Evolutionary conservation across 768 basidiomycete species (phyloP).

Genomic region (Pisolithus orientalis): DNA sequence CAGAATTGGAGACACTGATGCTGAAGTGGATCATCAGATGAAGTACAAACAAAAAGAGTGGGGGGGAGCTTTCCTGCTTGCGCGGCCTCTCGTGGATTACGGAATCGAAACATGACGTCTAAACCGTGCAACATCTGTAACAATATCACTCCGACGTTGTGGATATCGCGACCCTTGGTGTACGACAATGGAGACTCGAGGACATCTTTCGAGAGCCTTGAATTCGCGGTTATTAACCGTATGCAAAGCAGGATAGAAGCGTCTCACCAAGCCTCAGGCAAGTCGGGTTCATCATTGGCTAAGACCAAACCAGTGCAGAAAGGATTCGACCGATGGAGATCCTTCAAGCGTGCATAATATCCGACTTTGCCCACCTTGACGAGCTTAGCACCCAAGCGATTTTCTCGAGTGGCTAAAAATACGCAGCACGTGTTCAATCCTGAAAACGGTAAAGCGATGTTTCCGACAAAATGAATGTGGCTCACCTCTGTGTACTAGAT

Average conservation of each 20-base stretch:
- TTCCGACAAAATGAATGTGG: neutral
- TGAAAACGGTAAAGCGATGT: conserved; percentile 16
- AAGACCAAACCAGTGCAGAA: conserved; percentile 37
- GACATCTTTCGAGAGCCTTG: conserved; percentile 72
- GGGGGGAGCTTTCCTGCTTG: conserved; percentile 37
- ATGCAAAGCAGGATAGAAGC: neutral
- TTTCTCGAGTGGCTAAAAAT: conserved; percentile 50
- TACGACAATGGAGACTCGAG: conserved; percentile 75
- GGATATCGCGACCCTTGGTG: conserved; percentile 75
- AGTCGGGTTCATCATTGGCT: conserved; percentile 12
- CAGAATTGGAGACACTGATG: conserved; percentile 45
- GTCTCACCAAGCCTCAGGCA: conserved; percentile 26
- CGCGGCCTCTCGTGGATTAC: conserved; percentile 52
- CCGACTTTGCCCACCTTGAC: conserved; percentile 71
- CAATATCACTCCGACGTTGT: conserved; percentile 71
- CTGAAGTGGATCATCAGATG: conserved; percentile 25
- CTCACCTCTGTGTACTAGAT: conserved; percentile 66
- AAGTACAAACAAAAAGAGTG: neutral
- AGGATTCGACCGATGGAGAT: conserved; percentile 80
- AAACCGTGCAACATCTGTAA: conserved; percentile 84
- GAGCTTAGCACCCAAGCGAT: conserved; percentile 48
- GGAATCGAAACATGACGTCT: conserved; percentile 51
- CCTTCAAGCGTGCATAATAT: conserved; percentile 67
- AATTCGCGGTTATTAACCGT: neutral
- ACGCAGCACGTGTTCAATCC: conserved; percentile 57